These are phyloP conservation scores for Allium cepa DNA, from an alignment of 106 monocot species.

Conservation along the genomic window DNA sequence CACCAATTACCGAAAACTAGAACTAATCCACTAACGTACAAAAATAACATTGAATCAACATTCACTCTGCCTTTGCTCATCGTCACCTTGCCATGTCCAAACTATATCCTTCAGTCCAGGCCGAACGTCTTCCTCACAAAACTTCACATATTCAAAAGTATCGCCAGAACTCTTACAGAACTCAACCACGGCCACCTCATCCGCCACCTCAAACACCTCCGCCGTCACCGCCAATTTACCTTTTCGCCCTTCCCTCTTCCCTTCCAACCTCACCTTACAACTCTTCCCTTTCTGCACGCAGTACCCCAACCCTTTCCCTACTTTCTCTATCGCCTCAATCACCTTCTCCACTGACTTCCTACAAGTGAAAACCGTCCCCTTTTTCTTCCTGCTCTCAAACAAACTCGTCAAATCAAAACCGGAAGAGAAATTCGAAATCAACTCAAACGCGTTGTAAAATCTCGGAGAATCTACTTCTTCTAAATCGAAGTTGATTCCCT, in stretches of 20 bases:
- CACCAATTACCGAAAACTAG: no score
- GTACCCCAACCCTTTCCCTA: slow-evolving; percentile 36
- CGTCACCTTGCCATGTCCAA: slow-evolving; percentile 68
- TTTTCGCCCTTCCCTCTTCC: slow-evolving; percentile 31
- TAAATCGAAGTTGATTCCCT: neutral
- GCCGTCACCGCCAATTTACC: slow-evolving; percentile 44
- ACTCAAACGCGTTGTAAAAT: slow-evolving; percentile 21
- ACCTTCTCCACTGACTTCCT: slow-evolving; percentile 29
- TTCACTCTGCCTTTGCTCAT: neutral
- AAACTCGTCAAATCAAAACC: slow-evolving; percentile 18
- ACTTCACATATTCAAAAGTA: slow-evolving; percentile 43
- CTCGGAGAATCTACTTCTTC: slow-evolving; percentile 9
- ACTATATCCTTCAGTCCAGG: slow-evolving; percentile 60
- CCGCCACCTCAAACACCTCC: slow-evolving; percentile 55
- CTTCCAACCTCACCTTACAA: slow-evolving; percentile 38
- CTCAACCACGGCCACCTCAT: slow-evolving; percentile 56
- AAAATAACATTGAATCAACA: no score
- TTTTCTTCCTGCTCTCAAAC: slow-evolving; percentile 26
- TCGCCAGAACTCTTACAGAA: slow-evolving; percentile 55
- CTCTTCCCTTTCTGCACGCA: slow-evolving; percentile 20
- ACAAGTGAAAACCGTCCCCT: slow-evolving; percentile 51
- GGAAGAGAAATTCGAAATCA: slow-evolving; percentile 16
- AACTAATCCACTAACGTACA: no score
- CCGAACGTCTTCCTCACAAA: slow-evolving; percentile 56
- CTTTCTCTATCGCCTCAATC: slow-evolving; percentile 38